These are phyloP conservation scores for Letharia columbiana DNA, from an alignment of 495 filamentous ascomycete genomes.

Conservation along the genomic window DNA sequence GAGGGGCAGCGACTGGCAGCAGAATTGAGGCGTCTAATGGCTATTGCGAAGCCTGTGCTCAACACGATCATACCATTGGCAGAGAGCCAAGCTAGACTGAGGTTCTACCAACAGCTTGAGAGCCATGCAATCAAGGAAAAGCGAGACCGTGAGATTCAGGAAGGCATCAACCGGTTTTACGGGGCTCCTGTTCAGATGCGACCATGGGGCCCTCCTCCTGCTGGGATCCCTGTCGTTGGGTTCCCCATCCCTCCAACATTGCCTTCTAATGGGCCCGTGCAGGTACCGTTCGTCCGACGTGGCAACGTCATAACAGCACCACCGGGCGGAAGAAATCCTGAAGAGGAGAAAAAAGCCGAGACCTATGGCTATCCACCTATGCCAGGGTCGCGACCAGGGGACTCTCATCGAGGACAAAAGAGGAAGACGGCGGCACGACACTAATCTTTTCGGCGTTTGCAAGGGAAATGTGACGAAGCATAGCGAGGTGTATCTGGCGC, in stretches of 20 bases:
- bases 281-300: not conserved
- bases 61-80: not conserved
- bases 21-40: not conserved
- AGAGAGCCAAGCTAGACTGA: not conserved
- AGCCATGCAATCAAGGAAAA: not conserved
- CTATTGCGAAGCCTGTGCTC: not conserved
- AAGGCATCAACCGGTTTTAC: not conserved
- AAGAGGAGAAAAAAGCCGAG: slow-evolving; percentile 15
- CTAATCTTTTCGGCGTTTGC: not conserved
- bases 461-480: not conserved
- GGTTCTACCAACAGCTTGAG: slow-evolving; percentile 2
- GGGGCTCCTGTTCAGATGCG: slow-evolving; percentile 1
- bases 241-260: not conserved
- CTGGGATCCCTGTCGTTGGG: not conserved
- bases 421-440: not conserved
- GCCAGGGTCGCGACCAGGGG: slow-evolving; percentile 14
- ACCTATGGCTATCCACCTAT: slow-evolving; percentile 23
- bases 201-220: not conserved
- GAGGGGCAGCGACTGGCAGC: slow-evolving; percentile 1
- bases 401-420: not conserved
- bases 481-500: slow-evolving; percentile 2
- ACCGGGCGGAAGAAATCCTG: slow-evolving; percentile 7
- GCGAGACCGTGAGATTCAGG: not conserved
- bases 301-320: slow-evolving; percentile 14
- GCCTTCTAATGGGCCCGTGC: slow-evolving; percentile 3